phyloP scores from a whole-genome alignment of 805 yeast genomes.

The Maudiozyma pseudohumilis region DNA sequence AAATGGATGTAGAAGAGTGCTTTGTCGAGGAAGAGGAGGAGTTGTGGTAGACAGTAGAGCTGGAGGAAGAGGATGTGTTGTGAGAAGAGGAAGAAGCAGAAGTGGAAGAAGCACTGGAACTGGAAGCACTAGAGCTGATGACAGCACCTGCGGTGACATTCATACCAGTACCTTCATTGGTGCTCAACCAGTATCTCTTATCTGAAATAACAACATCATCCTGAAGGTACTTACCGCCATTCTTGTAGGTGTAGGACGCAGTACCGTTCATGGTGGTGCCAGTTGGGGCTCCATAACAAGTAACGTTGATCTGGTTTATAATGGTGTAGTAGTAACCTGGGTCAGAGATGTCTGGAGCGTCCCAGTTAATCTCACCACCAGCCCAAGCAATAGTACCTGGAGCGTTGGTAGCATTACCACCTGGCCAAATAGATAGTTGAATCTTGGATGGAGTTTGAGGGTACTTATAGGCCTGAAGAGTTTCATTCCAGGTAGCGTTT shows the following conservation, averaged over 20 bases:
- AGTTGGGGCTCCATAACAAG: constrained; percentile 66
- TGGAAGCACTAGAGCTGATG: constrained; percentile 2
- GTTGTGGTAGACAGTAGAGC: background rate
- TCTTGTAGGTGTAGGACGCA: constrained; percentile 45
- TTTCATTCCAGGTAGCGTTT: constrained; percentile 51
- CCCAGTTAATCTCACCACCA: constrained; percentile 83
- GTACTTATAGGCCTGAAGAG: constrained; percentile 44
- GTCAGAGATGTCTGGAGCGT: constrained; percentile 56
- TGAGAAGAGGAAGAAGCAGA: constrained; percentile 3
- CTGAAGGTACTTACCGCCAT: constrained; percentile 35
- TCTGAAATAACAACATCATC: constrained; percentile 52
- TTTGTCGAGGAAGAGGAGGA: background rate
- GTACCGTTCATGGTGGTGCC: constrained; percentile 38
- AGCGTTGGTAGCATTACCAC: constrained; percentile 46
- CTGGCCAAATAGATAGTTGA: constrained; percentile 73
- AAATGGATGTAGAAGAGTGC: background rate
- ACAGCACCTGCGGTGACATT: constrained; percentile 35
- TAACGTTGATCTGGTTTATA: constrained; percentile 48
- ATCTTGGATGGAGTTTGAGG: constrained; percentile 73
- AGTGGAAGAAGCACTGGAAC: constrained; percentile 5
- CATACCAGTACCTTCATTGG: constrained; percentile 55
- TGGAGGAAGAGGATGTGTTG: background rate
- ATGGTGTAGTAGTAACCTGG: constrained; percentile 77
- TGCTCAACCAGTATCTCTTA: constrained; percentile 49
- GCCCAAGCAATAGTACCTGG: constrained; percentile 72